Evolutionary conservation across 352 stramenopile genomes (phyloP).

Genomic region (Aphanomyces euteiches): DNA sequence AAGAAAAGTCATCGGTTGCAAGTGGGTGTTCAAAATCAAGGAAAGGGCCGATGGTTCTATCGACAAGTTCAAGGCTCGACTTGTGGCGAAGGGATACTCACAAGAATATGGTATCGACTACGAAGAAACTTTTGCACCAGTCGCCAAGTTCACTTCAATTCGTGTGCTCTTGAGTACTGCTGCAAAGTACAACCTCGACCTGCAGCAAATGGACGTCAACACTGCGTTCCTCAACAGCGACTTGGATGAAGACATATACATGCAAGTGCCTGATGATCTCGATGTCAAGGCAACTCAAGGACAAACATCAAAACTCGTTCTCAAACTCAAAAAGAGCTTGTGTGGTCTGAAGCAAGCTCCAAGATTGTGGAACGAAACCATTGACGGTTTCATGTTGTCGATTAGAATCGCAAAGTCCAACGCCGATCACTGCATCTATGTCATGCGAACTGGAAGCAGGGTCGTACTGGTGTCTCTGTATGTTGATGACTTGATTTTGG

Average conservation of each 20-base stretch:
- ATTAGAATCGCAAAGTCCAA: slow-evolving; percentile 30
- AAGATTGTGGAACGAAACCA: slow-evolving; percentile 34
- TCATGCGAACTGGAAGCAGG: slow-evolving; percentile 23
- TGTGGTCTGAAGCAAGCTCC: slow-evolving; percentile 38
- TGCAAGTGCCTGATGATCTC: not conserved
- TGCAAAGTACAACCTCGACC: slow-evolving; percentile 23
- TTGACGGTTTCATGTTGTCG: slow-evolving; percentile 30
- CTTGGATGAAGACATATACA: slow-evolving; percentile 29
- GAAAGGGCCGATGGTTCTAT: slow-evolving; percentile 24
- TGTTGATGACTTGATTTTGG: slow-evolving; percentile 30
- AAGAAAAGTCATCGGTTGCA: slow-evolving; percentile 32
- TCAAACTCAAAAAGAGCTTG: slow-evolving; percentile 31
- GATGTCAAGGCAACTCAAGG: slow-evolving; percentile 3
- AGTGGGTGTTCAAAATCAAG: slow-evolving; percentile 35
- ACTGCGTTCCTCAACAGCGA: slow-evolving; percentile 42
- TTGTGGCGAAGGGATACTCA: slow-evolving; percentile 32
- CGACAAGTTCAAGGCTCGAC: slow-evolving; percentile 34
- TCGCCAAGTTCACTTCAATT: slow-evolving; percentile 31
- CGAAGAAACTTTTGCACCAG: slow-evolving; percentile 35
- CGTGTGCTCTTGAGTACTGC: slow-evolving; percentile 32
- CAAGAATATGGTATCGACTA: slow-evolving; percentile 35
- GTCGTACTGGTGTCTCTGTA: slow-evolving; percentile 32
- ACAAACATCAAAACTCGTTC: slow-evolving; percentile 10
- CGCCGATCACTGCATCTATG: slow-evolving; percentile 36
- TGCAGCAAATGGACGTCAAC: slow-evolving; percentile 35